Base-by-base conservation (phyloP, 2,329 filamentous ascomycete genomes). In the Rosellinia necatrix region DNA sequence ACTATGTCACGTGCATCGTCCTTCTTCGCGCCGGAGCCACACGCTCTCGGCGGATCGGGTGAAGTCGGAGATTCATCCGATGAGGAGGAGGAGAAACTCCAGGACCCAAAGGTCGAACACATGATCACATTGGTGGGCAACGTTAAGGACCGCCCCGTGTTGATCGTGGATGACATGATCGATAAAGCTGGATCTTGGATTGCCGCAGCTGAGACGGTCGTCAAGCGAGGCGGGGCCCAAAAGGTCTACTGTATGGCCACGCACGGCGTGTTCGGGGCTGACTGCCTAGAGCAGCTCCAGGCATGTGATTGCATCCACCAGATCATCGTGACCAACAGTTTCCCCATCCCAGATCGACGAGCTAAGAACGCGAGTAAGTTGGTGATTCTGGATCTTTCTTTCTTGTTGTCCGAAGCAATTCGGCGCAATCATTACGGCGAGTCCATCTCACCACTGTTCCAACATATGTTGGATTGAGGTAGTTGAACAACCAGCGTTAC, bases 111-210 rank as follows among this genome's bases (percentile, higher is more conserved):
- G 58, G 80, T 93, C 19, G 94, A 99, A 76, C 92, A 92, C 69
- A 96, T 93, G 78, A 96, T 99, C 66, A 99, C 94, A 0, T 81
- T 99, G n/a, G 94, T 99, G 12, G 94, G 94, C 58, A 91, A 97
- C 67, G 94, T 99, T 58, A 89, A 87, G 69, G 86, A 91, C 70
- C 86, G 91, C 56, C 88, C 91, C 0, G 94, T 97, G 50, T 89
- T 99, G 71, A 92, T 99, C 59, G 90, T 99, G 46, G 94, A 99
- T 72, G 94, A 99, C 72, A 97, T 99, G 90, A 97, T 99, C 69
- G 94, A 99, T 76, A 97, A 96, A 77, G 87, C 92, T 8, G 91
- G 89, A 12, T 96, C 91, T 6, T 99, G 94, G 94, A 96, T 99
- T 64, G 93, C 93, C 5, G 94, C 94, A 6, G 94, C 94, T 10